phyloP scores from a whole-genome alignment of 2,329 filamentous ascomycete species.

The Pseudogymnoascus sp. region DNA sequence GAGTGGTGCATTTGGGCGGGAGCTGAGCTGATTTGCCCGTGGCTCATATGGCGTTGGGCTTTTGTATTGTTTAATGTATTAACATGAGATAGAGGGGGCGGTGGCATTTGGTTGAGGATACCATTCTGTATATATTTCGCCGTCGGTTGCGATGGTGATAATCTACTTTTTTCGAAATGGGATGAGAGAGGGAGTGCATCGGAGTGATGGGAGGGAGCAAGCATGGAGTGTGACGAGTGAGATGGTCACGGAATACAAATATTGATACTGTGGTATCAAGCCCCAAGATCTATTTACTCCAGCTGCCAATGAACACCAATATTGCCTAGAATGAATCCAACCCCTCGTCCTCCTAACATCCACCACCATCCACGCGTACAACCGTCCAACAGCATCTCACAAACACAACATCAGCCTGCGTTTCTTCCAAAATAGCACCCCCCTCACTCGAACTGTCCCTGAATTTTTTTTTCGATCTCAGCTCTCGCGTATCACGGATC shows the following conservation, averaged over 20 bases:
- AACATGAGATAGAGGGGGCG: neutral
- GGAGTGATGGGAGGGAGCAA: neutral
- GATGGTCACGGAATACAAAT: neutral
- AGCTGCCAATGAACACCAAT: neutral
- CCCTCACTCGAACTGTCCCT: neutral
- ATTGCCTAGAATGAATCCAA: neutral
- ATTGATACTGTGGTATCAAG: neutral
- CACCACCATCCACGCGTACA: neutral
- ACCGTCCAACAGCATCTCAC: neutral
- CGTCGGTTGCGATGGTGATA: neutral
- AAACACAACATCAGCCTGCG: neutral
- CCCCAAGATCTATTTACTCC: neutral
- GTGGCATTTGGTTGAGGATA: neutral
- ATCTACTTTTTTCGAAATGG: neutral
- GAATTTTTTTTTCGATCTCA: neutral
- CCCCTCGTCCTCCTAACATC: neutral
- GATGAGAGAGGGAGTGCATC: neutral
- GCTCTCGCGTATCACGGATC: neutral
- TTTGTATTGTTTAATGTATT: conserved; percentile 5
- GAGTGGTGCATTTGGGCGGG: neutral
- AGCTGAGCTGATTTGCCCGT: neutral
- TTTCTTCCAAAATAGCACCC: neutral
- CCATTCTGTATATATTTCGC: neutral
- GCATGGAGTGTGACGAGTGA: neutral
- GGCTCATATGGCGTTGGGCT: neutral